Evolutionary conservation across 495 filamentous ascomycete species (phyloP).

Genomic region (Aspergillus avenaceus): DNA sequence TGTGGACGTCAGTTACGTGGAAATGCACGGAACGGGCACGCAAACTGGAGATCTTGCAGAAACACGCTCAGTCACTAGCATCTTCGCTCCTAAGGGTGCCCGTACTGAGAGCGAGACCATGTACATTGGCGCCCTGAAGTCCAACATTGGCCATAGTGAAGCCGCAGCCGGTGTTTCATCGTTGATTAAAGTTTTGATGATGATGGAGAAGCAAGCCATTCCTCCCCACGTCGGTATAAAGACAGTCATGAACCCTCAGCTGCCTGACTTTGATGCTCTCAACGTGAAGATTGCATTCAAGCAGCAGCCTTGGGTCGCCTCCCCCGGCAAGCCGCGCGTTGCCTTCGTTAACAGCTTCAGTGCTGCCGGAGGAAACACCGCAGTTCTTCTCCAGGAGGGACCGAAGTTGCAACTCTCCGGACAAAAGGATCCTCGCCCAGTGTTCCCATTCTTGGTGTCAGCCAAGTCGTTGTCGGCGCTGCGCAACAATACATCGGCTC

Average conservation of each 20-base stretch:
- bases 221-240: constrained; percentile 84
- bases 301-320: no score
- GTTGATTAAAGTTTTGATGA: constrained; percentile 77
- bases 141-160: constrained; percentile 86
- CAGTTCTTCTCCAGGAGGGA: constrained; percentile 50
- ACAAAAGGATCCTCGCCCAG: constrained; percentile 49
- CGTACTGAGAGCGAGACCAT: constrained; percentile 64
- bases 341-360: constrained; percentile 67
- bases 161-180: constrained; percentile 78
- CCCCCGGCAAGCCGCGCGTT: constrained; percentile 55
- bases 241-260: constrained; percentile 68
- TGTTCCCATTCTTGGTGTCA: constrained; percentile 45
- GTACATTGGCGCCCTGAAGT: constrained; percentile 76
- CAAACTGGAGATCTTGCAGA: constrained; percentile 75
- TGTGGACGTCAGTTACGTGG: constrained; percentile 70
- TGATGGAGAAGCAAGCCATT: constrained; percentile 77
- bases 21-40: constrained; percentile 86
- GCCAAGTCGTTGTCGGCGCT: constrained; percentile 47
- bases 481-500: constrained; percentile 46
- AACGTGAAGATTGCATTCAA: constrained; percentile 64
- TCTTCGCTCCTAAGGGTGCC: constrained; percentile 67
- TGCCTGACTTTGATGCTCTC: constrained; percentile 68
- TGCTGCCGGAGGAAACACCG: constrained; percentile 50
- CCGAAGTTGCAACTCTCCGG: constrained; percentile 28
- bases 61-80: constrained; percentile 68